Conservation (phyloP, 1,284 basidiomycete genomes). For the Cutaneotrichosporon cutaneum region DNA sequence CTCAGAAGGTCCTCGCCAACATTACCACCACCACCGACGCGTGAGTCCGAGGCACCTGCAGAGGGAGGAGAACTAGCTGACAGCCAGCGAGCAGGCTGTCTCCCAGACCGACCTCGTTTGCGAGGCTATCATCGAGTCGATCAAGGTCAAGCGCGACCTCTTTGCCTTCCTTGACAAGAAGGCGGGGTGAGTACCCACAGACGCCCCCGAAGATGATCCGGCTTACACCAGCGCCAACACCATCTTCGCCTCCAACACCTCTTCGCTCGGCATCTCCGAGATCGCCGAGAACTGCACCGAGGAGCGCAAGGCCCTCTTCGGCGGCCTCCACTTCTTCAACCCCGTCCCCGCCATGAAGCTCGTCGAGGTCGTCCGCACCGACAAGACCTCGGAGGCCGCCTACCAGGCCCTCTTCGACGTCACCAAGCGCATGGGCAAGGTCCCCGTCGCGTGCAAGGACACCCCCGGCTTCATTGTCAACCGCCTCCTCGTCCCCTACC, state of each 20-base stretch:
- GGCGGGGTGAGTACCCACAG: slow-evolving; percentile 52
- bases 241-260: slow-evolving; percentile 62
- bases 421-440: slow-evolving; percentile 58
- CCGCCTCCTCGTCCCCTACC: slow-evolving; percentile 58
- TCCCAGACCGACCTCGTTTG: slow-evolving; percentile 58
- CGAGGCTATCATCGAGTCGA: slow-evolving; percentile 61
- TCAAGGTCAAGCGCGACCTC: slow-evolving; percentile 59
- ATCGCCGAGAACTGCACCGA: slow-evolving; percentile 54
- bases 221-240: slow-evolving; percentile 25
- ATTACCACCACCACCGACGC: slow-evolving; percentile 58
- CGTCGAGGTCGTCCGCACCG: slow-evolving; percentile 59
- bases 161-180: slow-evolving; percentile 58
- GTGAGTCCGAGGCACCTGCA: slow-evolving; percentile 24
- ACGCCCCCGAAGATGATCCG: no score
- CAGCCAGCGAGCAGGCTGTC: slow-evolving; percentile 53
- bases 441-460: slow-evolving; percentile 59
- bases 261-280: slow-evolving; percentile 57
- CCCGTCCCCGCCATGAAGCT: slow-evolving; percentile 59
- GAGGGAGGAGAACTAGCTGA: background rate
- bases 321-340: slow-evolving; percentile 60
- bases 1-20: slow-evolving; percentile 53
- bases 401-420: slow-evolving; percentile 56
- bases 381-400: slow-evolving; percentile 56
- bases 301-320: slow-evolving; percentile 53
- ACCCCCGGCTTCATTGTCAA: slow-evolving; percentile 60